Evolutionary conservation across 164 flowering plant species (phyloP), one percentile per base, ranked within the genome.

Genomic region (Vitis labrusca): DNA sequence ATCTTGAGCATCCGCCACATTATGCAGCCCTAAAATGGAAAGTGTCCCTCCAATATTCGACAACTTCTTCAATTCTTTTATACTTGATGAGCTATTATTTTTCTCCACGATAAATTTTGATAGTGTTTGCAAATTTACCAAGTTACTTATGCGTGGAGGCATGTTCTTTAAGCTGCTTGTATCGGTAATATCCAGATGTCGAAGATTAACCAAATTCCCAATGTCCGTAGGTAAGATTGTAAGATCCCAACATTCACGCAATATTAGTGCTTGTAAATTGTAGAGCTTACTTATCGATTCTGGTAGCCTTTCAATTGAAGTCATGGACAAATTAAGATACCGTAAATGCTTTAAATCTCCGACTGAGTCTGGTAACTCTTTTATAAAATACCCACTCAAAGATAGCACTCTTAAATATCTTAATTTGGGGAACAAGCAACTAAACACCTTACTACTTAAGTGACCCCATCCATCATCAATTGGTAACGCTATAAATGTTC

Each of bases 271-370:
- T n/a, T 70, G 67, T 23, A 70, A 53, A 51, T 53, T 49, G 9
- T 2, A 8, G 8, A 70, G 32, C 61, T 54, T 15, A 2, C 56
- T 9, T 5, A 63, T 70, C 2, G 73, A 70, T 3, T 13, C 11
- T 1, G 73, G 73, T 0, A 70, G 44, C 12, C 7, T 53, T 54
- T 2, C 13, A 3, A 70, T 60, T 0, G 0, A 0, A 19, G 12
- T 30, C 0, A 9, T 5, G 14, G 67, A 53, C 1, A 70, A 15
- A 16, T 63, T 29, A 12, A 70, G 48, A 63, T 63, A 63, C 14
- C 73, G 55, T 11, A 70, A 44, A 37, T 62, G 73, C 47, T 63
- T 63, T 23, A 70, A 37, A 4, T 70, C 48, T 5, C 67, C 67
- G 2, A 55, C 17, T 1, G 44, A 62, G 4, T 9, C 13, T 2